phyloP scores from a whole-genome alignment of 257 asterid species.

The Rehmannia glutinosa region DNA sequence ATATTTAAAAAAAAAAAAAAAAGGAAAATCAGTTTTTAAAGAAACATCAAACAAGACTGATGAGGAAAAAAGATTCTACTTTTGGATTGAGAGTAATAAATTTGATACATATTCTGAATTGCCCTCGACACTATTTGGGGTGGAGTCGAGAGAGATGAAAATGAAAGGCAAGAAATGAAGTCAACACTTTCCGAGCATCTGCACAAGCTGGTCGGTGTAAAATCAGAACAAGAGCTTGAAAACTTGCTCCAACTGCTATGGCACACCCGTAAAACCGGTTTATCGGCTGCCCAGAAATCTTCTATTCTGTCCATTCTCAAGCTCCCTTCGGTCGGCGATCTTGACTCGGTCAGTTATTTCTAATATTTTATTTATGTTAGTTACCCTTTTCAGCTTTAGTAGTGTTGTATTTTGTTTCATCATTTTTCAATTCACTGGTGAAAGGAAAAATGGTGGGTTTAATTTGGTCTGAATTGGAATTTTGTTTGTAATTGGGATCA shows the following conservation, averaged over 20 bases:
- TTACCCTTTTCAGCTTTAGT: neutral
- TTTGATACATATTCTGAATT: too few relatives aligned
- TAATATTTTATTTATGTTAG: neutral
- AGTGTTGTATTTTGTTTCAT: neutral
- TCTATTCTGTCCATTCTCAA: conserved; percentile 33
- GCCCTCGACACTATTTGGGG: neutral
- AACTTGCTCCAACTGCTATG: conserved; percentile 33
- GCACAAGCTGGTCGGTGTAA: conserved; percentile 32
- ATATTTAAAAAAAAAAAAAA: too few relatives aligned
- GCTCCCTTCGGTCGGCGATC: conserved; percentile 26
- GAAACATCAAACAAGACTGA: too few relatives aligned
- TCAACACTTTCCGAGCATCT: conserved; percentile 26
- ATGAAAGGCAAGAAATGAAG: neutral
- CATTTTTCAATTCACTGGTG: too few relatives aligned
- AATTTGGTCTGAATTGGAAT: neutral
- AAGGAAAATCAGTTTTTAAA: too few relatives aligned
- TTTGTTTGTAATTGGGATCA: neutral
- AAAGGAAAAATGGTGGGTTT: neutral
- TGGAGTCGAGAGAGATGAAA: neutral
- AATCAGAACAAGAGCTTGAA: conserved; percentile 38
- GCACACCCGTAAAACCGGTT: conserved; percentile 40
- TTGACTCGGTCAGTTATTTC: conserved; percentile 33
- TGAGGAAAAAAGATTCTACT: too few relatives aligned
- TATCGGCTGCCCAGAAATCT: conserved; percentile 27
- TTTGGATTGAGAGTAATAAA: too few relatives aligned